Evolutionary conservation across 2,329 filamentous ascomycete genomes (phyloP), one percentile per base, ranked within the genome.

Genomic region (Phaeophleospora eucalypticola): DNA sequence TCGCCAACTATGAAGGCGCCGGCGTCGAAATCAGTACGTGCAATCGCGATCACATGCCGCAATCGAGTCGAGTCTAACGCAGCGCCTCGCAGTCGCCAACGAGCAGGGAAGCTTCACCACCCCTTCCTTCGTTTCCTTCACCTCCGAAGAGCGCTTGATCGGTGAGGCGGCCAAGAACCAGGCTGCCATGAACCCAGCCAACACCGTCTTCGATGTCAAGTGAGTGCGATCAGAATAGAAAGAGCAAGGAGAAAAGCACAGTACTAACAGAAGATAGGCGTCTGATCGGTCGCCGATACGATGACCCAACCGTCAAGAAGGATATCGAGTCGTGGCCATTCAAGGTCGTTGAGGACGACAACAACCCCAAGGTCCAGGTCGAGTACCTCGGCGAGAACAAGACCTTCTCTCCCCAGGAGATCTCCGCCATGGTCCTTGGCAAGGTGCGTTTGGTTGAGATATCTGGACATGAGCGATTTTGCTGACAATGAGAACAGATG

Each of bases 111-210:
- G 83, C 78, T 95, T 95, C 79, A 97, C 93, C 70, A 97, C 93
- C 58, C 93, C 93, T 62, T 97, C 93, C 48, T 98, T 96, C 81
- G 93, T 98, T 71, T 95, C 89, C 65, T 98, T 98, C 84, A 96
- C 89, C 71, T 85, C 91, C 67, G 89, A 95, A 80, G 93, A 98
- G 82, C 90, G 93, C 75, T 79, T 98, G 77, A 97, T 97, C 69
- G 93, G 93, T 80, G 93, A 97, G 82, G 91, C 93, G 53, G 93
- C 93, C 70, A 98, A 97, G 87, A 98, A 98, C 82, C 90, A 96
- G 84, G 93, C 91, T 70, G 91, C 93, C 68, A 95, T 97, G 89
- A 98, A 98, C 87, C 93, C 93, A 57, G 75, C 75, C 71, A 97
- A 97, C 81, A 98, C 93, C 65, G 82, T 98, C 76, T 98, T 97